These are phyloP conservation scores for Bolboschoenus planiculmis DNA, from an alignment of 176 grass and related monocot species.

Conservation along the genomic window DNA sequence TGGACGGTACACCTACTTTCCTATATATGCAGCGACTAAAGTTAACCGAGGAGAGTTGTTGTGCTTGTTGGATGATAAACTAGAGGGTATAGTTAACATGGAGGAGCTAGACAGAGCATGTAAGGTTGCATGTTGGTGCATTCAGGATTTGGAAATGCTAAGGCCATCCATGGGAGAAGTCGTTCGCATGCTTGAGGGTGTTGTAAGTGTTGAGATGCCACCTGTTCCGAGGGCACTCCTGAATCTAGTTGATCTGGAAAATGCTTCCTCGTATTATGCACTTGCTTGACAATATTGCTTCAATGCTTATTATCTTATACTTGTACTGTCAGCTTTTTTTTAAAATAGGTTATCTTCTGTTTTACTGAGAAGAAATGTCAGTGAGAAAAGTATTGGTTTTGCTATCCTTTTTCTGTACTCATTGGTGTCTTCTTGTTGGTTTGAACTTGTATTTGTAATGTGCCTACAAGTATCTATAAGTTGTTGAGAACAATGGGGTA, in stretches of 20 bases:
- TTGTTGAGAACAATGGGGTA: neutral
- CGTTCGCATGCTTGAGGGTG: conserved; percentile 12
- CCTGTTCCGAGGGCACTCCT: neutral
- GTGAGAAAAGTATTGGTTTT: neutral
- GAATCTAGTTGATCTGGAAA: neutral
- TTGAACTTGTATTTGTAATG: too few species aligned
- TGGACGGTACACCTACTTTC: neutral
- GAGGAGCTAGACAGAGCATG: conserved; percentile 10
- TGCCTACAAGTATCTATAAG: too few species aligned
- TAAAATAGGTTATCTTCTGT: neutral
- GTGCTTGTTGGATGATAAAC: conserved; percentile 20
- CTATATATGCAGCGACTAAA: conserved; percentile 14
- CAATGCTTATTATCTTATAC: neutral
- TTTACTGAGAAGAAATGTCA: neutral
- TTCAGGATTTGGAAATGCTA: conserved; percentile 18
- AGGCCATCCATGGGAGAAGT: conserved; percentile 8
- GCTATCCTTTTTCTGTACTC: neutral
- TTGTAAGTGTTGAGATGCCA: conserved; percentile 3
- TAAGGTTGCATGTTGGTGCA: conserved; percentile 28
- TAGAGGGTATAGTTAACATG: neutral
- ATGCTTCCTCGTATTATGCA: neutral
- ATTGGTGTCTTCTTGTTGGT: too few species aligned
- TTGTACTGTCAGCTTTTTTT: neutral
- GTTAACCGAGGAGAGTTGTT: conserved; percentile 6
- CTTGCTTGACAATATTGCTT: neutral